These are phyloP conservation scores for Phycomyces blakesleeanus DNA, from an alignment of 192 early-diverging fungal genomes.

Conservation along the genomic window DNA sequence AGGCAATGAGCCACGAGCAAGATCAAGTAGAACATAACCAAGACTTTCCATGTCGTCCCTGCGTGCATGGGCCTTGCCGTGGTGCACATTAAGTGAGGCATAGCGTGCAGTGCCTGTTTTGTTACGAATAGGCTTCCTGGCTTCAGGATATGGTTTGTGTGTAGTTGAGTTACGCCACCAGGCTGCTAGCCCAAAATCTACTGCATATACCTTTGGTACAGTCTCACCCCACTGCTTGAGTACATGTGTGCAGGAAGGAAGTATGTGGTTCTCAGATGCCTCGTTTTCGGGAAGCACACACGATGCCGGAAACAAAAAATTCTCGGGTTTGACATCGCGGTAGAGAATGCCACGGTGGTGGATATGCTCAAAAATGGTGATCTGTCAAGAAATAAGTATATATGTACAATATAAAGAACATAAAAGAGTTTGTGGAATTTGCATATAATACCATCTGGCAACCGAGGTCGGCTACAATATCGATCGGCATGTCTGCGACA, in stretches of 20 bases:
- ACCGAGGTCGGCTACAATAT: conserved; percentile 43
- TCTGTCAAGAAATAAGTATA: conserved; percentile 9
- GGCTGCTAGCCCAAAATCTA: conserved; percentile 52
- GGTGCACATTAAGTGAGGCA: conserved; percentile 79
- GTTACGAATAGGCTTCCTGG: conserved; percentile 32
- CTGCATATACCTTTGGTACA: conserved; percentile 41
- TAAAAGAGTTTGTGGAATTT: not conserved
- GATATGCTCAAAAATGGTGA: conserved; percentile 33
- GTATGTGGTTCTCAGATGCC: not conserved
- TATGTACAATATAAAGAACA: not conserved
- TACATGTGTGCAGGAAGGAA: not conserved
- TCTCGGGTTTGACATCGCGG: conserved; percentile 77
- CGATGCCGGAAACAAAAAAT: conserved; percentile 59
- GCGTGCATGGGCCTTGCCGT: conserved; percentile 75
- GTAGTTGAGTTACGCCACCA: conserved; percentile 43
- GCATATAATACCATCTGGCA: conserved; percentile 43
- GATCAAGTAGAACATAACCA: conserved; percentile 81
- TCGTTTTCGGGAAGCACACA: not conserved
- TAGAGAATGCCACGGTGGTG: conserved; percentile 49
- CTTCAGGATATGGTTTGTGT: conserved; percentile 40
- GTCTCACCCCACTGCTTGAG: not conserved
- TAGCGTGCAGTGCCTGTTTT: conserved; percentile 83
- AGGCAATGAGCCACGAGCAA: conserved; percentile 71
- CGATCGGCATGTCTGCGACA: conserved; percentile 38
- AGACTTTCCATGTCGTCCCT: conserved; percentile 85